phyloP scores from a whole-genome alignment of 164 flowering plant species.

The Kalanchoe fedtschenkoi region DNA sequence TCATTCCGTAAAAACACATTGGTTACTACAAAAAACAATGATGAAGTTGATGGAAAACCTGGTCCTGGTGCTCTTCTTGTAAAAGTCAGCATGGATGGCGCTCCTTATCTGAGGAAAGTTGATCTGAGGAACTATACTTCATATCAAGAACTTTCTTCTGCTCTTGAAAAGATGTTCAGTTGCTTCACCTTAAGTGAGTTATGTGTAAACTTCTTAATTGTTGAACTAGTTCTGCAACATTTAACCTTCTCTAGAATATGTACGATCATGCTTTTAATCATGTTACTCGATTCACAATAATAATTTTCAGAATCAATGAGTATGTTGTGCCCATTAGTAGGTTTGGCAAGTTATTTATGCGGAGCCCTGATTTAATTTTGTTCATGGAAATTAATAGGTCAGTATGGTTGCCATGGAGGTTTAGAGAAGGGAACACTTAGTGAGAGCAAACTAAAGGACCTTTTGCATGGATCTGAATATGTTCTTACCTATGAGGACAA shows the following conservation, averaged over 20 bases:
- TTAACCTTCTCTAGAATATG: neutral
- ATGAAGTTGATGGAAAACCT: constrained; percentile 78
- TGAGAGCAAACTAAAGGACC: constrained; percentile 73
- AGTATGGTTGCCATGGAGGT: constrained; percentile 67
- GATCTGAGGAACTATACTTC: constrained; percentile 61
- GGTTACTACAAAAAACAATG: constrained; percentile 75
- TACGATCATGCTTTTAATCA: neutral
- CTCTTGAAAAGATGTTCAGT: constrained; percentile 94
- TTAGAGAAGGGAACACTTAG: constrained; percentile 53
- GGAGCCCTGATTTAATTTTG: constrained; percentile 1
- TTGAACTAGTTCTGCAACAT: neutral
- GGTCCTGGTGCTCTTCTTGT: constrained; percentile 68
- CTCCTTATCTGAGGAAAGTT: constrained; percentile 92
- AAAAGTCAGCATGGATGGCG: constrained; percentile 99
- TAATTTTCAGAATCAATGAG: neutral
- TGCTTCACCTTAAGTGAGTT: constrained; percentile 74
- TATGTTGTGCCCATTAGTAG: neutral
- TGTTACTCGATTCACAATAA: neutral
- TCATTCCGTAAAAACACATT: constrained; percentile 74
- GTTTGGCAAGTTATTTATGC: neutral
- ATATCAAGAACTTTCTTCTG: constrained; percentile 68
- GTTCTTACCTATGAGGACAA: constrained; percentile 88
- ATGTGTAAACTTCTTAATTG: neutral
- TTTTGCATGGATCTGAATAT: constrained; percentile 80
- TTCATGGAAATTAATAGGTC: constrained; percentile 38